Percentiles rank a stretch among this genome's conserved stretches.
Conservation (phyloP, 805 yeast genomes). For the Isabelozyma heimii region DNA sequence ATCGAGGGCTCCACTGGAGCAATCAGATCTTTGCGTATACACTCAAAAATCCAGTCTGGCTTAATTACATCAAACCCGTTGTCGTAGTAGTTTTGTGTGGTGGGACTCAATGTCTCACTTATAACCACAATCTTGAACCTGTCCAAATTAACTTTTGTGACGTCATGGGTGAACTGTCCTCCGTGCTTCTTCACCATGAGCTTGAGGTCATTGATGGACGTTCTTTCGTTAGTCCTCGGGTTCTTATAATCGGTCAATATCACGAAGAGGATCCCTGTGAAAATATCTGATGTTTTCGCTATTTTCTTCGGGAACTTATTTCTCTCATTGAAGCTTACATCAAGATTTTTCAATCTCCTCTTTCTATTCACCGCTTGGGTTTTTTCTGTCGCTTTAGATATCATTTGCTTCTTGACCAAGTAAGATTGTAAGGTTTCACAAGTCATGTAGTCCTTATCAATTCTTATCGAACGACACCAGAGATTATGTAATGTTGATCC, state of each 20-base stretch:
- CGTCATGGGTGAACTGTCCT: slow-evolving; percentile 37
- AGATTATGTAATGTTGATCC: slow-evolving; percentile 76
- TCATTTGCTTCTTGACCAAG: slow-evolving; percentile 29
- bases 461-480: slow-evolving; percentile 63
- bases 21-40: slow-evolving; percentile 41
- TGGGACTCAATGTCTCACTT: slow-evolving; percentile 26
- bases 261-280: slow-evolving; percentile 33
- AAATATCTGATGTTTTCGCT: slow-evolving; percentile 3
- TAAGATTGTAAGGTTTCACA: slow-evolving; percentile 58
- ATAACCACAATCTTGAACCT: slow-evolving; percentile 13
- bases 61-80: slow-evolving; percentile 58
- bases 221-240: slow-evolving; percentile 15
- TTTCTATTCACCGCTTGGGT: slow-evolving; percentile 27
- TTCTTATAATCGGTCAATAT: slow-evolving; percentile 51
- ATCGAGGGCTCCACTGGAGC: slow-evolving; percentile 63
- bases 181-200: slow-evolving; percentile 45
- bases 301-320: slow-evolving; percentile 37
- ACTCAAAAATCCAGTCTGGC: slow-evolving; percentile 74
- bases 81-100: slow-evolving; percentile 17
- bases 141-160: slow-evolving; percentile 9
- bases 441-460: slow-evolving; percentile 62
- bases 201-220: slow-evolving; percentile 33
- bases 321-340: slow-evolving; percentile 13
- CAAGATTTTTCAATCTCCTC: slow-evolving; percentile 11
- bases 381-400: slow-evolving; percentile 20